Conservation (phyloP, 352 stramenopile species). For the Phytophthora rubi region DNA sequence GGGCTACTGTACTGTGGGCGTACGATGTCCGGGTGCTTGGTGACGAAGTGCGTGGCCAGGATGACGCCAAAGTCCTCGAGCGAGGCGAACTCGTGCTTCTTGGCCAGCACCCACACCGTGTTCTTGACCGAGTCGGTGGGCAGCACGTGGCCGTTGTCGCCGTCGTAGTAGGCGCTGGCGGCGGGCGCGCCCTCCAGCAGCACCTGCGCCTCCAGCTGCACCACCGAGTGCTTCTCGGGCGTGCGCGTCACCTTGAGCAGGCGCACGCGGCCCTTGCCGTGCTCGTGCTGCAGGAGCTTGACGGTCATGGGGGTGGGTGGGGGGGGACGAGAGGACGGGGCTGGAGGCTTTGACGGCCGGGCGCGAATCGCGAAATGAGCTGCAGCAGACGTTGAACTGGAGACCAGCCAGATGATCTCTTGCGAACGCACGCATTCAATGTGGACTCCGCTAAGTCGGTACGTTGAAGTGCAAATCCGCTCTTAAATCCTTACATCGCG, state of each 20-base stretch:
- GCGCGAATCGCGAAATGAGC: constrained; percentile 46
- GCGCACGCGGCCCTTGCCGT: constrained; percentile 89
- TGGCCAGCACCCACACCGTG: constrained; percentile 88
- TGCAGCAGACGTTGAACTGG: constrained; percentile 14
- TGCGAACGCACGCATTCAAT: constrained; percentile 14
- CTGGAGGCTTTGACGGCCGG: constrained; percentile 27
- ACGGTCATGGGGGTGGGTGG: constrained; percentile 51
- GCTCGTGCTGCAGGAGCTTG: constrained; percentile 72
- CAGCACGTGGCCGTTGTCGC: constrained; percentile 86
- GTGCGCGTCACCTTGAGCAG: constrained; percentile 87
- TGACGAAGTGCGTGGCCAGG: constrained; percentile 89
- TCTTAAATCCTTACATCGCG: constrained; percentile 22
- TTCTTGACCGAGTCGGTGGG: constrained; percentile 93
- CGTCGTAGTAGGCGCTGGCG: constrained; percentile 80
- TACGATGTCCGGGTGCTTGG: constrained; percentile 79
- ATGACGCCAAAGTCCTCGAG: constrained; percentile 90
- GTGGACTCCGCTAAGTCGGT: constrained; percentile 9
- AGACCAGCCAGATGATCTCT: constrained; percentile 8
- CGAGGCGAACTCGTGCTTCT: constrained; percentile 87
- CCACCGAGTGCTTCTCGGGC: constrained; percentile 74
- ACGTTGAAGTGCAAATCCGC: constrained; percentile 13
- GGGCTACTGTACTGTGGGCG: no score
- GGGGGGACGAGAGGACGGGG: neutral
- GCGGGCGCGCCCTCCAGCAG: constrained; percentile 81
- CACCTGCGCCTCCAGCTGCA: constrained; percentile 86